These are phyloP conservation scores for Sherardia arvensis DNA, from an alignment of 257 asterid species.

Conservation along the genomic window DNA sequence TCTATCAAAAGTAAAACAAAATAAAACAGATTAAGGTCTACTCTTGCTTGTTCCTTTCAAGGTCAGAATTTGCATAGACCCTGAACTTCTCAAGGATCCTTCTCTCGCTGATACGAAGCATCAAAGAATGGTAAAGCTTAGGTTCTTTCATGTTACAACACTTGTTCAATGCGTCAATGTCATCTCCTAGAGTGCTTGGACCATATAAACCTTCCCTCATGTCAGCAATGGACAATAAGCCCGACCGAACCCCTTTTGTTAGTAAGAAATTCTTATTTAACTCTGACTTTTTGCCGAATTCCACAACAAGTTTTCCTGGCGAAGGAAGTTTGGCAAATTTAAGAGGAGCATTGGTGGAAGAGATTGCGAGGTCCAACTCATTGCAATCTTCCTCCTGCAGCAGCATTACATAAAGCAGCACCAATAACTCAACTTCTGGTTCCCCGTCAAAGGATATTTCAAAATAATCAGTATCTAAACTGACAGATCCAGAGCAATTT, in stretches of 20 bases:
- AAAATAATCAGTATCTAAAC: slow-evolving; percentile 67
- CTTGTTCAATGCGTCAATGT: slow-evolving; percentile 28
- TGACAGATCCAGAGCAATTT: slow-evolving; percentile 51
- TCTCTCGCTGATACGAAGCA: slow-evolving; percentile 81
- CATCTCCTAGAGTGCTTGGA: slow-evolving; percentile 44
- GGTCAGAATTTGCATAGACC: slow-evolving; percentile 28
- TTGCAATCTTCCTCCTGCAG: slow-evolving; percentile 46
- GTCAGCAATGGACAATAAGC: slow-evolving; percentile 62
- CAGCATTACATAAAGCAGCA: slow-evolving; percentile 56
- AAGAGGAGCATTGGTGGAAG: slow-evolving; percentile 16
- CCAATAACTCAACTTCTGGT: slow-evolving; percentile 66
- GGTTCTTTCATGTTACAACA: slow-evolving; percentile 32
- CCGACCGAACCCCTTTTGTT: slow-evolving; percentile 38
- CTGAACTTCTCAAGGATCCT: slow-evolving; percentile 63
- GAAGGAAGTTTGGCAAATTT: slow-evolving; percentile 12
- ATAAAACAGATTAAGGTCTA: not conserved
- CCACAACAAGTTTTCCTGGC: slow-evolving; percentile 19
- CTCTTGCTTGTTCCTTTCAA: not conserved
- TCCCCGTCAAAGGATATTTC: slow-evolving; percentile 73
- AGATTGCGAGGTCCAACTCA: slow-evolving; percentile 36
- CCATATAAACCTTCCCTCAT: slow-evolving; percentile 66
- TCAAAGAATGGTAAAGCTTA: slow-evolving; percentile 47
- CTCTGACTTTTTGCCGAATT: slow-evolving; percentile 22
- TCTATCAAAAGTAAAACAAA: not conserved
- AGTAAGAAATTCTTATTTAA: slow-evolving; percentile 37